These are phyloP conservation scores for Pseudocercospora crystallina DNA, from an alignment of 2,329 filamentous ascomycete species.

Conservation along the genomic window DNA sequence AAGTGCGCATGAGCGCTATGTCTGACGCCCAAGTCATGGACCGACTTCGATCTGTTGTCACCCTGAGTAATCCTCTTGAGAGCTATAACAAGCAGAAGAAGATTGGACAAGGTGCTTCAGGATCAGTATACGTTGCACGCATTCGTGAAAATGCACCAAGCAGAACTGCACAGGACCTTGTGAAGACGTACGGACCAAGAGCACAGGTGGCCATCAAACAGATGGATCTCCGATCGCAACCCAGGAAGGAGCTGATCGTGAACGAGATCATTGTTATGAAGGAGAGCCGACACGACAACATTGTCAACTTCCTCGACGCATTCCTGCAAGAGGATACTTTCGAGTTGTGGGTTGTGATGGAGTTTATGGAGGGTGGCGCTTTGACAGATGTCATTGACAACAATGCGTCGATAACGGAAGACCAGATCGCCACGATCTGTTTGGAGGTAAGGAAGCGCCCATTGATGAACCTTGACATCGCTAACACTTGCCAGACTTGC, in stretches of 20 bases:
- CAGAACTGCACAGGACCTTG: conserved; percentile 71
- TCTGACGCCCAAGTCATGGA: conserved; percentile 96
- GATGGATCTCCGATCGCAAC: conserved; percentile 97
- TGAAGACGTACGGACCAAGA: conserved; percentile 74
- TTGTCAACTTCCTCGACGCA: conserved; percentile 97
- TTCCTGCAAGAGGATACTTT: conserved; percentile 92
- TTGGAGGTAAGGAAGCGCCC: conserved; percentile 69
- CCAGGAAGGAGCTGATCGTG: conserved; percentile 95
- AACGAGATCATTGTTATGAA: conserved; percentile 99
- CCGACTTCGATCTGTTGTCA: conserved; percentile 89
- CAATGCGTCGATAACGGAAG: conserved; percentile 88
- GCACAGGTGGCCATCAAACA: conserved; percentile 98
- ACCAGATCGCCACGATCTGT: conserved; percentile 97
- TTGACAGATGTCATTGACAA: conserved; percentile 99
- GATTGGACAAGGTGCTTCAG: conserved; percentile 96
- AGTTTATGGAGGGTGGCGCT: conserved; percentile 98
- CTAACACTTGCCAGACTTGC: conserved; percentile 69
- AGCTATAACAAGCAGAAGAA: conserved; percentile 99
- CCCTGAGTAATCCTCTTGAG: conserved; percentile 88
- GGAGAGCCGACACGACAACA: conserved; percentile 95
- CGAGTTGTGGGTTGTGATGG: conserved; percentile 99
- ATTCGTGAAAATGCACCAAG: conserved; percentile 87
- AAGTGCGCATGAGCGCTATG: conserved; percentile 98
- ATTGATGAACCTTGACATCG: not conserved
- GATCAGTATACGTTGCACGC: conserved; percentile 95